Percentiles rank a stretch among this genome's conserved stretches.
These are phyloP conservation scores for Fusarium sp. DNA, from an alignment of 2,329 filamentous ascomycete genomes.

Conservation along the genomic window DNA sequence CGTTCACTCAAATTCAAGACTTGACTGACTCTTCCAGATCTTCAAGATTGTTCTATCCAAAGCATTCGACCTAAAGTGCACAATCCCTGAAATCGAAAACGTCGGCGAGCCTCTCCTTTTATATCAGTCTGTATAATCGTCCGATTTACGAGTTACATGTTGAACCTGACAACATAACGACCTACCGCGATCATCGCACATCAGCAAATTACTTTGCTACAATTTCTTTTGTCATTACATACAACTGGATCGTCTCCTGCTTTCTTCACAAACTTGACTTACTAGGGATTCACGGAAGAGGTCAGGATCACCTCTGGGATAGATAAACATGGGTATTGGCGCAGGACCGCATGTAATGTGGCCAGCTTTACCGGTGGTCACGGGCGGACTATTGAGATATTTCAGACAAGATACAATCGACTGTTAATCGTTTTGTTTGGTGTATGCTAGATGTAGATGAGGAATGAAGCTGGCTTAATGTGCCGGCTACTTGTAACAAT, in stretches of 20 bases:
- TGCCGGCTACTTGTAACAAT: not conserved
- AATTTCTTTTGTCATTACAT: slow-evolving; percentile 47
- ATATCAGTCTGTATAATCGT: slow-evolving; percentile 74
- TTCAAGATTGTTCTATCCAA: slow-evolving; percentile 99
- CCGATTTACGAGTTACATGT: slow-evolving; percentile 41
- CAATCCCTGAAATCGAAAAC: slow-evolving; percentile 98
- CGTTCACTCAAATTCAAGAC: not conserved
- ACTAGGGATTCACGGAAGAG: slow-evolving; percentile 43
- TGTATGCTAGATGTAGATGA: slow-evolving; percentile 36
- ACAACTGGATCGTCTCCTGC: slow-evolving; percentile 43
- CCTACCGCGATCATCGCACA: slow-evolving; percentile 26
- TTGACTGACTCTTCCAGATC: slow-evolving; percentile 70
- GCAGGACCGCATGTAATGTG: slow-evolving; percentile 35
- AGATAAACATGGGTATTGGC: slow-evolving; percentile 43
- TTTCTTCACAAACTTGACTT: slow-evolving; percentile 39
- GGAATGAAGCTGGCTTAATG: slow-evolving; percentile 10
- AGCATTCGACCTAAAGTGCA: slow-evolving; percentile 98
- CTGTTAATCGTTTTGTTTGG: slow-evolving; percentile 41
- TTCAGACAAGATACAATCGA: slow-evolving; percentile 37
- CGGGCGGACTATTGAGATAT: slow-evolving; percentile 37
- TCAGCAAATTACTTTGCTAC: slow-evolving; percentile 30
- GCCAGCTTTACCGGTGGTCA: slow-evolving; percentile 36
- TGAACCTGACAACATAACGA: slow-evolving; percentile 43
- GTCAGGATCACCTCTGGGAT: slow-evolving; percentile 42
- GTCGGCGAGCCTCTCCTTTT: slow-evolving; percentile 94